Conservation (phyloP, 495 filamentous ascomycete genomes). For the Trichoderma orchidacearum region DNA sequence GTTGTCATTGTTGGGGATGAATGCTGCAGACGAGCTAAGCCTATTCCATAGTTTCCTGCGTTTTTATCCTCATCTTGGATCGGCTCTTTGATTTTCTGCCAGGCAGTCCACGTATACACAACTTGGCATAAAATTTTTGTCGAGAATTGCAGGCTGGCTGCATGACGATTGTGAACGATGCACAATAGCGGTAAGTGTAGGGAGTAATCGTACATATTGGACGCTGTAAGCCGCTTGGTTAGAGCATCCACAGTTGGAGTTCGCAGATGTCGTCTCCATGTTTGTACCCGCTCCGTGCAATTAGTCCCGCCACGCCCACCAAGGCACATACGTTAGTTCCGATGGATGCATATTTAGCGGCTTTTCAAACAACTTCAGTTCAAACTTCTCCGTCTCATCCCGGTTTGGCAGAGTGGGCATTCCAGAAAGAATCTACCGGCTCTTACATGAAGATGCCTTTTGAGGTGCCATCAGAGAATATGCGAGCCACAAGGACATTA, state of each 20-base stretch:
- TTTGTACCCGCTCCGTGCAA: background rate
- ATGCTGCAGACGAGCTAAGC: background rate
- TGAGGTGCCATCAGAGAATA: background rate
- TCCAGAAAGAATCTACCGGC: background rate
- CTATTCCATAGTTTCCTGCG: background rate
- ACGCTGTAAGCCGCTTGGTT: background rate
- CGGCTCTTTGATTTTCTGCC: background rate
- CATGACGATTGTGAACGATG: background rate
- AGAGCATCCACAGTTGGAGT: background rate
- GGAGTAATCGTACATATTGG: background rate
- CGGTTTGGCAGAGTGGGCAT: background rate
- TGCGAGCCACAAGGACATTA: background rate
- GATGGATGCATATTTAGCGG: background rate
- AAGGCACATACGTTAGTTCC: background rate
- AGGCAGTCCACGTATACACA: background rate
- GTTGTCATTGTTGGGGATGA: background rate
- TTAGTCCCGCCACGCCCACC: background rate
- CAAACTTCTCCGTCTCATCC: background rate
- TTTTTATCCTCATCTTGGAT: background rate
- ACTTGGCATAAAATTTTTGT: background rate
- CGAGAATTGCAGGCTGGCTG: background rate
- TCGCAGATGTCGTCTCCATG: background rate
- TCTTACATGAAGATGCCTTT: background rate
- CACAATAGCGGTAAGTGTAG: background rate
- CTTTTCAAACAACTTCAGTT: background rate